These are phyloP conservation scores for Nadsonia commutata DNA, from an alignment of 1,139 yeast genomes.

Conservation along the genomic window DNA sequence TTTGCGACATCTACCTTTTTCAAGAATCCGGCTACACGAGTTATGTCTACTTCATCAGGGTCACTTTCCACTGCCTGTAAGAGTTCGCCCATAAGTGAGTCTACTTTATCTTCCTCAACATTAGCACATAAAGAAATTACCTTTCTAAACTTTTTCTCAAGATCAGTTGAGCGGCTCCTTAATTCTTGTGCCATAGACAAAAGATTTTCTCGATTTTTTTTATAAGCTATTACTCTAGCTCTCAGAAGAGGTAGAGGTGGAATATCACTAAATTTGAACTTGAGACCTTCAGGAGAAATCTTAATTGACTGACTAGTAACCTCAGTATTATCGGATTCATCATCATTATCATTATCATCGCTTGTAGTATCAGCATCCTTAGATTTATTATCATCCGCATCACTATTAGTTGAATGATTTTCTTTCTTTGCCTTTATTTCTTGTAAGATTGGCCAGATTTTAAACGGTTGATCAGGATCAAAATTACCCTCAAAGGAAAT, in stretches of 20 bases:
- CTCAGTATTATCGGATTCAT: background rate
- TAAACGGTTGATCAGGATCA: conserved; percentile 80
- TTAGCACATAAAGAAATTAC: conserved; percentile 88
- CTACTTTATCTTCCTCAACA: conserved; percentile 66
- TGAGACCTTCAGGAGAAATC: background rate
- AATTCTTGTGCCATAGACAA: conserved; percentile 35
- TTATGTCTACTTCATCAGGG: conserved; percentile 50
- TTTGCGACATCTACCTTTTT: conserved; percentile 19
- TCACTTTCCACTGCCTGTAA: conserved; percentile 84
- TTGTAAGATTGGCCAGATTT: conserved; percentile 27
- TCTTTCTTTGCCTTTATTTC: too few species aligned
- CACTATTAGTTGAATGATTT: too few species aligned
- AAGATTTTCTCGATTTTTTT: conserved; percentile 43
- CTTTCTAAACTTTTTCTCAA: conserved; percentile 74
- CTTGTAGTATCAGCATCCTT: conserved; percentile 1
- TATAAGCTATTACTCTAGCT: conserved; percentile 73
- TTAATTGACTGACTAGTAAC: background rate
- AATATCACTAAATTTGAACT: conserved; percentile 15
- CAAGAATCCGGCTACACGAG: conserved; percentile 34
- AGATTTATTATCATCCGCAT: conserved; percentile 3
- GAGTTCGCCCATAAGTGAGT: conserved; percentile 67
- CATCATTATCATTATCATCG: conserved; percentile 10
- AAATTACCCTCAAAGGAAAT: conserved; percentile 37
- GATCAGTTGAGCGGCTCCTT: conserved; percentile 38
- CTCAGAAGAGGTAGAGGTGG: conserved; percentile 53